Percentiles rank a stretch among this genome's conserved stretches.
Evolutionary conservation across 2,329 filamentous ascomycete genomes (phyloP).

Genomic region (Colletotrichum echinochloae): DNA sequence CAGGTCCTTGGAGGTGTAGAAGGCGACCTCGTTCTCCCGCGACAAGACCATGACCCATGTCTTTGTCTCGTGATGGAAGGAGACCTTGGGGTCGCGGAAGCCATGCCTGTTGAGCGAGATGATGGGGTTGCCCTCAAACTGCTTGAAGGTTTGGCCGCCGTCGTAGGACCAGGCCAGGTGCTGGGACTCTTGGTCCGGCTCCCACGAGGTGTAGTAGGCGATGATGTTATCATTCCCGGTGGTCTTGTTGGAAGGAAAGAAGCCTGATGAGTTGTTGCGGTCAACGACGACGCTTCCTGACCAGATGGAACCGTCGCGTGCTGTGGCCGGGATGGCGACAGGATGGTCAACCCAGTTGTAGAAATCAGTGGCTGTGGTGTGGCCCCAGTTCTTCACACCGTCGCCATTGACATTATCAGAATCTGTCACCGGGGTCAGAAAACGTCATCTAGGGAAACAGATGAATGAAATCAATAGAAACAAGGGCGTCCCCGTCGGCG

Average conservation of each 20-base stretch:
- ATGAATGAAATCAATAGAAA: background rate
- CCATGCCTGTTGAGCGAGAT: slow-evolving; percentile 65
- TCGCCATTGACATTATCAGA: slow-evolving; percentile 62
- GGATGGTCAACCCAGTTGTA: slow-evolving; percentile 75
- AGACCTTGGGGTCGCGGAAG: slow-evolving; percentile 75
- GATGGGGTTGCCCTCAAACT: slow-evolving; percentile 71
- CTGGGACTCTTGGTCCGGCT: slow-evolving; percentile 62
- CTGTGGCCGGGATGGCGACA: slow-evolving; percentile 67
- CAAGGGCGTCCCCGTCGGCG: background rate
- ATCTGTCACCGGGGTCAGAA: slow-evolving; percentile 14
- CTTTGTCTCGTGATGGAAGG: slow-evolving; percentile 61
- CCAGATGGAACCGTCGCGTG: slow-evolving; percentile 59
- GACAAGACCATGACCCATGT: slow-evolving; percentile 70
- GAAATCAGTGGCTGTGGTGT: slow-evolving; percentile 71
- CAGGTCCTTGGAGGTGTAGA: slow-evolving; percentile 71
- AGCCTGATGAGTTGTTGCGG: slow-evolving; percentile 73
- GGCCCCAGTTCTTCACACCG: slow-evolving; percentile 70
- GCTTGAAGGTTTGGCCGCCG: slow-evolving; percentile 70
- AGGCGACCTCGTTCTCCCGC: slow-evolving; percentile 69
- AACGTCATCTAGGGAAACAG: too few relatives aligned
- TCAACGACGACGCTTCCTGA: slow-evolving; percentile 70
- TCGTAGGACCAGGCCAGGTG: slow-evolving; percentile 72
- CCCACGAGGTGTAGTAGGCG: slow-evolving; percentile 57
- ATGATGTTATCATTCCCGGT: slow-evolving; percentile 63
- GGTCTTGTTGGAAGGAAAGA: slow-evolving; percentile 69